These are phyloP conservation scores for Trichoderma orchidacearum DNA, from an alignment of 495 filamentous ascomycete genomes.

Conservation along the genomic window DNA sequence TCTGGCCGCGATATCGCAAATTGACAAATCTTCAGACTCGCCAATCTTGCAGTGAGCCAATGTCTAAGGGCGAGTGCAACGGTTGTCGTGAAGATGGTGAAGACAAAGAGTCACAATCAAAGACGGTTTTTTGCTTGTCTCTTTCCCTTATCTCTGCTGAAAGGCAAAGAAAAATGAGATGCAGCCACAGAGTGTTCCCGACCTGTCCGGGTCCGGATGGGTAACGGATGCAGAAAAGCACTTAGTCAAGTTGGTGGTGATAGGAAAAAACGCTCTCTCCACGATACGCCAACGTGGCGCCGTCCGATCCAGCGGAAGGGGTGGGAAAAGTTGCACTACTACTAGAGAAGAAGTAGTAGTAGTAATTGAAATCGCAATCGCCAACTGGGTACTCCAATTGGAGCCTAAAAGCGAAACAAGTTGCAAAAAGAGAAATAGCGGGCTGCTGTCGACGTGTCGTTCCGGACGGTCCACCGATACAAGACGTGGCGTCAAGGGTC, in stretches of 20 bases:
- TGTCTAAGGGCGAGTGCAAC: too few species aligned
- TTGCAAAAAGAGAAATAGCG: too few species aligned
- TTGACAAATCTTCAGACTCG: too few species aligned
- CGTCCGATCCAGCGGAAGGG: constrained; percentile 1
- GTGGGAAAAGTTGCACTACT: too few species aligned
- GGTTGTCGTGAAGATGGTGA: neutral
- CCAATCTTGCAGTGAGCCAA: too few species aligned
- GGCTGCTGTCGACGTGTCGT: too few species aligned
- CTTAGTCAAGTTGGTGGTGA: neutral
- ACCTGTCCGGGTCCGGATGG: neutral
- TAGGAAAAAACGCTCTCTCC: neutral
- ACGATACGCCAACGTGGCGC: neutral
- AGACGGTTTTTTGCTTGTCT: neutral
- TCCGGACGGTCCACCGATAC: too few species aligned
- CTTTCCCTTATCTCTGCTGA: neutral
- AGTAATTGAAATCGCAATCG: neutral
- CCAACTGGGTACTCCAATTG: neutral
- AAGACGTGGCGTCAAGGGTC: neutral
- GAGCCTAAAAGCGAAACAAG: neutral
- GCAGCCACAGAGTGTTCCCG: neutral
- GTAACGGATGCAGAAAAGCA: too few species aligned
- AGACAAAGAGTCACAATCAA: neutral
- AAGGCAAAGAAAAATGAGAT: neutral
- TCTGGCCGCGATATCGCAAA: too few species aligned
- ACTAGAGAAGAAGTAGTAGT: neutral